phyloP scores from a whole-genome alignment of 768 basidiomycete genomes.

The Tremella fuciformis region DNA sequence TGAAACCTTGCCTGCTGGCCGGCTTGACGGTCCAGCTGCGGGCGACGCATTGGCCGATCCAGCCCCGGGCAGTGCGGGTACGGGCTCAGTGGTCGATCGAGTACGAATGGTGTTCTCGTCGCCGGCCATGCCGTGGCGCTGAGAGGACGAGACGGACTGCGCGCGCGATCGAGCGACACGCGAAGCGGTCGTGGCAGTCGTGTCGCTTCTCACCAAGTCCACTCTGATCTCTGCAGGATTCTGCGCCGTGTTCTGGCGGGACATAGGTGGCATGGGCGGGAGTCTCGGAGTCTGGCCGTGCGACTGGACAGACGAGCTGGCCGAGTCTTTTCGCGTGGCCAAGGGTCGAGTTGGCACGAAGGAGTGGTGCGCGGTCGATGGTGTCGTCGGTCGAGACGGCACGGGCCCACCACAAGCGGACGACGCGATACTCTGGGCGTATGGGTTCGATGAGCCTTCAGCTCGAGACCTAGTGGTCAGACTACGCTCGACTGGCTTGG shows the following conservation, averaged over 20 bases:
- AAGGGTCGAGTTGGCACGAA: neutral
- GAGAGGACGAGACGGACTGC: slow-evolving; percentile 4
- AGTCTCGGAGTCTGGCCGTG: neutral
- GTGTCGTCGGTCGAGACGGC: neutral
- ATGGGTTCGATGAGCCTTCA: no score
- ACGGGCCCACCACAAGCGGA: slow-evolving; percentile 1
- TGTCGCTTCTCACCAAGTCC: neutral
- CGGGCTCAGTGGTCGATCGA: slow-evolving; percentile 6
- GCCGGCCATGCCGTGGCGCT: slow-evolving; percentile 14
- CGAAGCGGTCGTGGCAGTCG: neutral
- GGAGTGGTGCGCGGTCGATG: slow-evolving; percentile 4
- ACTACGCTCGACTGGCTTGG: no score
- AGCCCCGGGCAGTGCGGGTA: slow-evolving; percentile 8
- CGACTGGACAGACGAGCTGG: neutral
- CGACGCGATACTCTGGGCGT: neutral
- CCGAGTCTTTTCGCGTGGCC: neutral
- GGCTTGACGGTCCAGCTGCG: neutral
- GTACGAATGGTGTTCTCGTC: slow-evolving; percentile 22
- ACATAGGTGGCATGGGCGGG: slow-evolving; percentile 10
- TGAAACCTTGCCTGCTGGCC: neutral
- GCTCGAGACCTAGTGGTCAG: no score
- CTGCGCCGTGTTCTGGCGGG: slow-evolving; percentile 26
- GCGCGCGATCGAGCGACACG: slow-evolving; percentile 7
- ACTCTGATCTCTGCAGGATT: slow-evolving; percentile 4
- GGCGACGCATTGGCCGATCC: neutral